Base-by-base conservation (phyloP, 352 stramenopile species). In the Pilasporangium apinafurcum region DNA sequence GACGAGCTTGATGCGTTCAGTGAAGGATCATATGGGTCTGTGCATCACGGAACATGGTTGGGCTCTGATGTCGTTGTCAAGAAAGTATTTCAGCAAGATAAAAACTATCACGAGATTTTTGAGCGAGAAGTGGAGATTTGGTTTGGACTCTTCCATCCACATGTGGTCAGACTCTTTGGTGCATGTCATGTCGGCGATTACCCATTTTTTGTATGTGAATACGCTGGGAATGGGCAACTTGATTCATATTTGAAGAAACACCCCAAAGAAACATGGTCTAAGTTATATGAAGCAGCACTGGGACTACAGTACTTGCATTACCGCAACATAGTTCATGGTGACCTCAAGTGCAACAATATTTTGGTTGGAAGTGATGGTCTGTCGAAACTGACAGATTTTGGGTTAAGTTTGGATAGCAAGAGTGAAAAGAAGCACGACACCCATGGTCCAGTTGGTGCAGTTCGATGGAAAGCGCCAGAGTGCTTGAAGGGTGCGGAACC, bases 291-390 rank as follows among this genome's bases (percentile, higher is more conserved):
- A 29, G 42, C 48, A 9, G 47, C 44, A 4, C 16, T 49, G 9
- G 79, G 71, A 0, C 44, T 91, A 6, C 29, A 44, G 34, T 81
- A 76, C 45, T 39, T 49, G 14, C 42, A 49, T 17, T 8, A 2
- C 5, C n/a, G 20, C 2, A 31, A 31, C 2, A 6, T 49, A 10
- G 31, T 41, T n/a, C 31, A 49, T 9, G 42, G 42, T 10, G 31
- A 49, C n/a, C 31, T 49, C 0, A 49, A 10, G 14, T 49, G 42
- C 24, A 17, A 31, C 14, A 50, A 35, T 16, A 50, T 42, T 32
- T 53, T 94, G 8, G 44, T 92, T 4, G 73, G 69, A 16, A 37
- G 57, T 20, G 21, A 52, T 9, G 41, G 52, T 2, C 26, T 33
- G 5, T 44, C 37, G 5, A 62, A 67, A 31, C 10, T 67, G 17